These are phyloP conservation scores for Phaseolus lunatus DNA, from an alignment of 306 rosid genomes.

Conservation along the genomic window DNA sequence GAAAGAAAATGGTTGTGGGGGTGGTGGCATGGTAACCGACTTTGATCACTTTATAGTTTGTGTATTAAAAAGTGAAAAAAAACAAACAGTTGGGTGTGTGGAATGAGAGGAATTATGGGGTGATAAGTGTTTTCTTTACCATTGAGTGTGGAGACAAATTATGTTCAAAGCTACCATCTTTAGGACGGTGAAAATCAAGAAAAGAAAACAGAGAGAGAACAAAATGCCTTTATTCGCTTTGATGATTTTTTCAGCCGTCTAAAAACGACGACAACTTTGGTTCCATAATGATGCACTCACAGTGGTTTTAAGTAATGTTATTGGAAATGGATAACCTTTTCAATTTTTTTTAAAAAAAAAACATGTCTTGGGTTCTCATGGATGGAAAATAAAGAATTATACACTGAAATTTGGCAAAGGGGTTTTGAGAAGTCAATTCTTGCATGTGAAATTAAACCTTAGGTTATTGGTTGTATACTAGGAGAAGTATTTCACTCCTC, in stretches of 20 bases:
- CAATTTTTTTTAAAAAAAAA: constrained; percentile 17
- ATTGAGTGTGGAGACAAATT: constrained; percentile 39
- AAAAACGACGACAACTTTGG: constrained; percentile 27
- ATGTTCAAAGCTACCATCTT: constrained; percentile 34
- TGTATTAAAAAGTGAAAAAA: neutral
- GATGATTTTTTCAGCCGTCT: constrained; percentile 49
- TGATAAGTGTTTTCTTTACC: neutral
- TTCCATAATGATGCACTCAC: constrained; percentile 43
- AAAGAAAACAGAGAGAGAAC: neutral
- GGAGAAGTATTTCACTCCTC: neutral
- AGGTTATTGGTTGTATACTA: neutral
- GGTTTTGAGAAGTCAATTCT: constrained; percentile 45
- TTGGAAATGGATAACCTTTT: constrained; percentile 66
- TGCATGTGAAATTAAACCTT: constrained; percentile 27
- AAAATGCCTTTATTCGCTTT: constrained; percentile 37
- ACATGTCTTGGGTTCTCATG: constrained; percentile 33
- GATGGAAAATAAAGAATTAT: constrained; percentile 56
- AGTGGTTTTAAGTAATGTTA: constrained; percentile 41
- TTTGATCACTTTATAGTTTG: constrained; percentile 31
- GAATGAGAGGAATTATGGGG: constrained; percentile 21
- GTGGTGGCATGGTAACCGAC: constrained; percentile 47
- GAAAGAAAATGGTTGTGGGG: constrained; percentile 46
- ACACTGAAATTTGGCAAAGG: constrained; percentile 51
- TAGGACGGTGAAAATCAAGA: constrained; percentile 37
- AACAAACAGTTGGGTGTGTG: constrained; percentile 22